A percentile compares a stretch with the other conserved stretches of the same genome.
These are phyloP conservation scores for Pittosporum tobira DNA, from an alignment of 129 eudicot species.

Conservation along the genomic window DNA sequence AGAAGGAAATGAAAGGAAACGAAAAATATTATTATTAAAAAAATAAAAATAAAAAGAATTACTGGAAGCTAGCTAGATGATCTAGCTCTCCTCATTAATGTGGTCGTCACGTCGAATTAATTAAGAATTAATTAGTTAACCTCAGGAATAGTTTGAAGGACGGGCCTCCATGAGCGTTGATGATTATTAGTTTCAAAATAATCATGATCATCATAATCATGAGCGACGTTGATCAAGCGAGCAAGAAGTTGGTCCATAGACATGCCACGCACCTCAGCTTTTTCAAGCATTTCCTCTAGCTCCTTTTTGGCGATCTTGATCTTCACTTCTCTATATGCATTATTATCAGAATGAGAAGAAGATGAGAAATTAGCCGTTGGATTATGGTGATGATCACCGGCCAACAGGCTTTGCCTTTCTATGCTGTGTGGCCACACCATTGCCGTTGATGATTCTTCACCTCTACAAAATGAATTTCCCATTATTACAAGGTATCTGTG, in stretches of 20 bases:
- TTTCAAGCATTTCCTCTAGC: conserved; percentile 1
- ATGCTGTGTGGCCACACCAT: conserved; percentile 1
- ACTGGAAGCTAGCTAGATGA: too few species aligned
- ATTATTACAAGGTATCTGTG: too few species aligned
- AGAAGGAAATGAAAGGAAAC: too few species aligned
- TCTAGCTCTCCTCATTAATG: too few species aligned
- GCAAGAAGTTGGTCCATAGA: conserved; percentile 5
- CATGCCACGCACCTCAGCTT: neutral
- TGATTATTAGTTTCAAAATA: neutral
- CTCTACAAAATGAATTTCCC: conserved; percentile 8
- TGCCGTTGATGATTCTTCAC: neutral
- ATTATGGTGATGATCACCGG: too few species aligned
- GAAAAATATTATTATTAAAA: too few species aligned
- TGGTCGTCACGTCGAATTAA: too few species aligned
- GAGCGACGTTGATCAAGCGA: neutral
- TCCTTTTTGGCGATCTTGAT: conserved; percentile 5
- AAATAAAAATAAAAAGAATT: too few species aligned
- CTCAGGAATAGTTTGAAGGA: conserved; percentile 13
- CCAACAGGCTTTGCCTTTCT: neutral
- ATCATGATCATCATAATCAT: neutral
- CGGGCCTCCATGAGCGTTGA: conserved; percentile 8
- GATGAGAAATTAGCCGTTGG: too few species aligned
- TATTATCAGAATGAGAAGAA: neutral
- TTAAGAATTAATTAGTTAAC: neutral
- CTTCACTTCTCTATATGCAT: conserved; percentile 4